These are phyloP conservation scores for Candida glaebosa DNA, from an alignment of 805 yeast species.

Conservation along the genomic window DNA sequence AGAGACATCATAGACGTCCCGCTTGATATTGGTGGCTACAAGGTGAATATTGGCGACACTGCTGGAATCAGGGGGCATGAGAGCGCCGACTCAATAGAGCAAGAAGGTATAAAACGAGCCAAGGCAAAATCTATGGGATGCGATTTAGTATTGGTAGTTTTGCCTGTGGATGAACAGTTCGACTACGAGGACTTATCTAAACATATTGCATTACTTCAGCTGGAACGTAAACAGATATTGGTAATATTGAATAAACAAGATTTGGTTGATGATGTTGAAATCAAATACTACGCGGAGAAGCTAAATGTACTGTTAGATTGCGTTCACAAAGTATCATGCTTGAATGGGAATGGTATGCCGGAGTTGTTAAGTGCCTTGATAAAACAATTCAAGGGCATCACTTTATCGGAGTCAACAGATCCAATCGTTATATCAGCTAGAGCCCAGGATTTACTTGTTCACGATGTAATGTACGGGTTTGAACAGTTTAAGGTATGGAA, in stretches of 20 bases:
- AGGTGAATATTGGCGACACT: constrained; percentile 83
- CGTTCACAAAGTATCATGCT: constrained; percentile 55
- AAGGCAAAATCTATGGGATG: constrained; percentile 53
- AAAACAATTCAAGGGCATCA: constrained; percentile 42
- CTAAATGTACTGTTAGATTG: constrained; percentile 12
- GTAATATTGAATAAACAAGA: constrained; percentile 63
- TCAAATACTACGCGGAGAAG: constrained; percentile 5
- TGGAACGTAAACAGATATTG: constrained; percentile 29
- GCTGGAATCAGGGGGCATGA: constrained; percentile 73
- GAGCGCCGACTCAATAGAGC: constrained; percentile 57
- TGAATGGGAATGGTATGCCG: constrained; percentile 51
- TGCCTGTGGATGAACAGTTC: constrained; percentile 6
- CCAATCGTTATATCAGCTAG: constrained; percentile 75
- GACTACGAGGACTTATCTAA: constrained; percentile 33
- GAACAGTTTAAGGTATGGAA: constrained; percentile 54
- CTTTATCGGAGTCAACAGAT: constrained; percentile 50
- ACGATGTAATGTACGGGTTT: constrained; percentile 76
- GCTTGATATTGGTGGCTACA: constrained; percentile 77
- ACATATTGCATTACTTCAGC: constrained; percentile 33
- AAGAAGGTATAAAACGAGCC: constrained; percentile 81
- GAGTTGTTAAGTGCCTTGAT: constrained; percentile 43
- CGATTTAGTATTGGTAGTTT: constrained; percentile 66
- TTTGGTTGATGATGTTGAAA: constrained; percentile 27
- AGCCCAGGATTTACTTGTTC: constrained; percentile 65
- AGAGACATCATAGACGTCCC: constrained; percentile 83